phyloP scores from a whole-genome alignment of 2,329 filamentous ascomycete species.

The Penicillium corylophilum region DNA sequence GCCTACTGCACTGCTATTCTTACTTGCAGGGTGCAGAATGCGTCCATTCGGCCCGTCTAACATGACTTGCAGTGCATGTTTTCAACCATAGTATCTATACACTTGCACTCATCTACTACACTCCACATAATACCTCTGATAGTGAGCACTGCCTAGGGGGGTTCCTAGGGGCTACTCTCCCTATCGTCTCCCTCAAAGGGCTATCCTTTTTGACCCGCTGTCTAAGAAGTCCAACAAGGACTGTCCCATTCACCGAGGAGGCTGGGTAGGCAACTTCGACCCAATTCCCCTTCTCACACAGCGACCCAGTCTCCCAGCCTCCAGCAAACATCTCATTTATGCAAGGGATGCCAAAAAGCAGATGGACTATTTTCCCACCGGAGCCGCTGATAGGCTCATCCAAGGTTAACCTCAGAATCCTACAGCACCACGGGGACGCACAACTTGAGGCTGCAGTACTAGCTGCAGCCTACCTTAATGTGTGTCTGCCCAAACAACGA shows the following conservation, averaged over 20 bases:
- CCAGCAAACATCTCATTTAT: constrained; percentile 1
- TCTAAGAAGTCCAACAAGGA: constrained; percentile 1
- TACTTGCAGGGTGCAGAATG: constrained; percentile 16
- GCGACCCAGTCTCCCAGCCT: constrained; percentile 3
- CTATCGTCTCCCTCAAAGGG: not conserved
- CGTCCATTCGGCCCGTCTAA: not conserved
- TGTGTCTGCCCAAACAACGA: not conserved
- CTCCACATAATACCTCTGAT: not conserved
- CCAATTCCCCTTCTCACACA: constrained; percentile 1
- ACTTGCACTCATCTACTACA: not conserved
- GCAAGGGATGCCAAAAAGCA: constrained; percentile 19
- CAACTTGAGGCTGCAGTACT: not conserved
- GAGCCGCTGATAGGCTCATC: constrained; percentile 5
- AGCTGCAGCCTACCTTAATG: not conserved
- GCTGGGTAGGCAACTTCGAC: not conserved
- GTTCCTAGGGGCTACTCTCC: not conserved
- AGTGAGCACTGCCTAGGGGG: not conserved
- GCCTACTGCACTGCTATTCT: constrained; percentile 3
- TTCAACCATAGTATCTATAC: not conserved
- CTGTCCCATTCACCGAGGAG: not conserved
- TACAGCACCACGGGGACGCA: not conserved
- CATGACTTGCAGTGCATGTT: not conserved
- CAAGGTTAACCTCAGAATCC: constrained; percentile 4
- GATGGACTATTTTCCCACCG: not conserved
- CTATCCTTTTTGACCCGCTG: not conserved